phyloP scores from a whole-genome alignment of 306 rosid genomes.

The Cucumis hystrix region DNA sequence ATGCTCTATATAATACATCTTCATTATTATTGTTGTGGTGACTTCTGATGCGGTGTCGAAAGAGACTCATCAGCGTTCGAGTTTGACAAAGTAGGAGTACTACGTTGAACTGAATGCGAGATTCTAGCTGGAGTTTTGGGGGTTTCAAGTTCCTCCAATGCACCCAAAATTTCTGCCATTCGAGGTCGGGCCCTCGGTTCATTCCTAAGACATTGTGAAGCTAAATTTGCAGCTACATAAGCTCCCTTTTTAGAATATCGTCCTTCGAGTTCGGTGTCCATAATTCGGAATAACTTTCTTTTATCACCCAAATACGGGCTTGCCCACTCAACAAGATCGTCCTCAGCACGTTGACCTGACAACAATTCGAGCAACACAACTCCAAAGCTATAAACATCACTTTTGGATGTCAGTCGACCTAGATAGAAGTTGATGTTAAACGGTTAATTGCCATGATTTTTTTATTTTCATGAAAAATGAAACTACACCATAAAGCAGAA shows the following conservation, averaged over 20 bases:
- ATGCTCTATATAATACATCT: background rate
- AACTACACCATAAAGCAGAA: background rate
- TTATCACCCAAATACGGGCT: constrained; percentile 65
- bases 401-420: constrained; percentile 85
- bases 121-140: constrained; percentile 33
- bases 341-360: constrained; percentile 80
- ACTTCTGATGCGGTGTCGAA: constrained; percentile 2
- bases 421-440: background rate
- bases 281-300: constrained; percentile 63
- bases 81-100: background rate
- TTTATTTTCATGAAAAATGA: background rate
- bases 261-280: constrained; percentile 88
- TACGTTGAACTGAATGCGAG: constrained; percentile 25
- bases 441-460: background rate
- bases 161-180: constrained; percentile 58
- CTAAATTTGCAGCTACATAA: constrained; percentile 55
- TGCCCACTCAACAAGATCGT: constrained; percentile 82
- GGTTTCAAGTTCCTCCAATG: constrained; percentile 49
- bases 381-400: constrained; percentile 91
- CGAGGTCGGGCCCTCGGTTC: constrained; percentile 77
- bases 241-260: constrained; percentile 85
- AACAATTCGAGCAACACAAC: constrained; percentile 77
- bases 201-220: constrained; percentile 53
- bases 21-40: constrained; percentile 22
- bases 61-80: background rate